phyloP scores from a whole-genome alignment of 805 yeast species.

The Ogataea sp. region DNA sequence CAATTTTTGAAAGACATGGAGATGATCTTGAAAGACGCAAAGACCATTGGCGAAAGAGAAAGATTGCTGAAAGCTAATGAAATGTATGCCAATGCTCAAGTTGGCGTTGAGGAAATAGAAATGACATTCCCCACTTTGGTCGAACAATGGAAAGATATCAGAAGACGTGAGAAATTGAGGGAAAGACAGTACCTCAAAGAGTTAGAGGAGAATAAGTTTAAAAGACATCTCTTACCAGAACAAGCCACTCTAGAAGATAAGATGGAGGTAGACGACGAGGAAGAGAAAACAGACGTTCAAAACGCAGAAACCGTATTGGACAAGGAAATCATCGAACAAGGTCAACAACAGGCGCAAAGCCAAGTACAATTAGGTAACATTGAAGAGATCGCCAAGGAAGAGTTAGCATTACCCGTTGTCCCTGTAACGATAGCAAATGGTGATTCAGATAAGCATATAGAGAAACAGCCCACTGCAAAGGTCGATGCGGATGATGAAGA shows the following conservation, averaged over 20 bases:
- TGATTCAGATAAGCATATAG: no score
- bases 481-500: no score
- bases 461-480: no score
- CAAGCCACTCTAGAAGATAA: neutral
- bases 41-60: slow-evolving; percentile 73
- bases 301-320: slow-evolving; percentile 2
- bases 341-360: slow-evolving; percentile 10
- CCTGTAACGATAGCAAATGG: slow-evolving; percentile 9
- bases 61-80: slow-evolving; percentile 77
- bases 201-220: slow-evolving; percentile 18
- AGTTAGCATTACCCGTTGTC: slow-evolving; percentile 3
- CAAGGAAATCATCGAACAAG: neutral
- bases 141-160: slow-evolving; percentile 67
- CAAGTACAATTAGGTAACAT: slow-evolving; percentile 10
- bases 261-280: neutral
- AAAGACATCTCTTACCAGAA: slow-evolving; percentile 5
- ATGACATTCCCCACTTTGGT: slow-evolving; percentile 54
- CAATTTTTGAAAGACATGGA: slow-evolving; percentile 83
- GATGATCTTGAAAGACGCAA: slow-evolving; percentile 74
- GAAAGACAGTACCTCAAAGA: slow-evolving; percentile 35
- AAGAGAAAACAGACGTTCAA: neutral
- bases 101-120: slow-evolving; percentile 85
- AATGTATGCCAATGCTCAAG: slow-evolving; percentile 94
- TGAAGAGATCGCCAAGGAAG: neutral
- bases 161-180: slow-evolving; percentile 54